Conservation (phyloP, 176 grass and related monocot genomes). For the Poa annua region DNA sequence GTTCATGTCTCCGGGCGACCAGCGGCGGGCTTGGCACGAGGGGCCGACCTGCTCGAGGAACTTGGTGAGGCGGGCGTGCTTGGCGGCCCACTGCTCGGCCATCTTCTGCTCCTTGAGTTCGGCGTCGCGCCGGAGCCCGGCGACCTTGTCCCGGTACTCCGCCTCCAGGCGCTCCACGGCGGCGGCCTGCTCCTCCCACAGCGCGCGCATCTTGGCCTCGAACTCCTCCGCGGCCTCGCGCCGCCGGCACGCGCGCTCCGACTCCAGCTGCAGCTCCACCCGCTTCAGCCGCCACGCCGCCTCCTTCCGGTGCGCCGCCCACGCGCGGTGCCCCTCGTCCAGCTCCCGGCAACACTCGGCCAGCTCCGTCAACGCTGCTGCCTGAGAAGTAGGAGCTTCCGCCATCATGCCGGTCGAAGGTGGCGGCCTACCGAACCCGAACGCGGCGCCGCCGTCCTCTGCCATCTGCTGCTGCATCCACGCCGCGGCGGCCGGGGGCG, state of each 20-base stretch:
- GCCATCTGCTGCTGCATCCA: slow-evolving; percentile 43
- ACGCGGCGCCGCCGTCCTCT: slow-evolving; percentile 37
- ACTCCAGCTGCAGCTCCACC: slow-evolving; percentile 89
- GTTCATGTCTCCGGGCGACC: slow-evolving; percentile 64
- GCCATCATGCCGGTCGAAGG: not conserved
- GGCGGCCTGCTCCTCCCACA: slow-evolving; percentile 69
- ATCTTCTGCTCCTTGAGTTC: slow-evolving; percentile 91
- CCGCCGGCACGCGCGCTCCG: slow-evolving; percentile 70
- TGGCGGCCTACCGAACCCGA: slow-evolving; percentile 38
- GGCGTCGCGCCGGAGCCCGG: slow-evolving; percentile 73
- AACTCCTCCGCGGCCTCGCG: slow-evolving; percentile 81
- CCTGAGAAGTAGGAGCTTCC: slow-evolving; percentile 36
- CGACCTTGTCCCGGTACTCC: slow-evolving; percentile 79
- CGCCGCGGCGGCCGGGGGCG: not conserved
- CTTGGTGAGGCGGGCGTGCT: slow-evolving; percentile 74
- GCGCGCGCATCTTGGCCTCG: slow-evolving; percentile 70
- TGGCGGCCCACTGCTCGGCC: slow-evolving; percentile 91
- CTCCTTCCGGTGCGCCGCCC: slow-evolving; percentile 84
- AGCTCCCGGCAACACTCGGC: slow-evolving; percentile 76
- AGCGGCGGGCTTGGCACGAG: slow-evolving; percentile 1
- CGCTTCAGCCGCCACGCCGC: slow-evolving; percentile 84
- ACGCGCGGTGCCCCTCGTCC: slow-evolving; percentile 83
- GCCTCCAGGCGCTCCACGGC: slow-evolving; percentile 72
- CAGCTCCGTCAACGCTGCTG: slow-evolving; percentile 58
- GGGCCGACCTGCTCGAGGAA: slow-evolving; percentile 75